Evolutionary conservation across 83 land plant species (phyloP).

Genomic region (Picea abies): DNA sequence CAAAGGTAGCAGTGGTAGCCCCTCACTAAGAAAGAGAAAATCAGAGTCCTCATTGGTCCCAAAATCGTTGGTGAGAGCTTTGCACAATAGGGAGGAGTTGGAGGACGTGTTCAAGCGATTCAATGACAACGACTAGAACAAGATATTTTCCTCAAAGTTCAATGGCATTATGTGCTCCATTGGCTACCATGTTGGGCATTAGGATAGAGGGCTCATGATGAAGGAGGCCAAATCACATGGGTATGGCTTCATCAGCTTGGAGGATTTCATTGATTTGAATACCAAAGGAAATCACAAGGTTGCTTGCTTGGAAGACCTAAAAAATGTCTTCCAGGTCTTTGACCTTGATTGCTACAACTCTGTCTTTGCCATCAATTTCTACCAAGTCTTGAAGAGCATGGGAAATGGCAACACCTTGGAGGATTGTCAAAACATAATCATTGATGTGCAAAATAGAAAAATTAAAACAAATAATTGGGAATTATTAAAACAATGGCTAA

Average conservation of each 20-base stretch:
- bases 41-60: no score
- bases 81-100: neutral
- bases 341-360: conserved; percentile 41
- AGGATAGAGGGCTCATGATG: conserved; percentile 44
- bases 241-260: conserved; percentile 45
- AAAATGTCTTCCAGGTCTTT: conserved; percentile 45
- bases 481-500: no score
- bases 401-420: conserved; percentile 32
- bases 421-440: conserved; percentile 50
- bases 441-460: conserved; percentile 11
- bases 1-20: no score
- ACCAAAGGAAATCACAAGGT: neutral
- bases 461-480: no score
- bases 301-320: conserved; percentile 20
- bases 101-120: conserved; percentile 29
- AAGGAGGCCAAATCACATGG: conserved; percentile 41
- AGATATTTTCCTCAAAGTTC: conserved; percentile 42
- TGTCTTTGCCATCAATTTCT: conserved; percentile 48
- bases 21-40: no score
- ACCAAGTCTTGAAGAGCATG: conserved; percentile 39
- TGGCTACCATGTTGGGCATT: conserved; percentile 30
- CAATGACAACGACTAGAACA: conserved; percentile 39
- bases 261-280: conserved; percentile 26
- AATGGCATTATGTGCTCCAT: conserved; percentile 32
- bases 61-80: no score